Evolutionary conservation across 2,329 filamentous ascomycete species (phyloP).

Genomic region (Beauveria bassiana): DNA sequence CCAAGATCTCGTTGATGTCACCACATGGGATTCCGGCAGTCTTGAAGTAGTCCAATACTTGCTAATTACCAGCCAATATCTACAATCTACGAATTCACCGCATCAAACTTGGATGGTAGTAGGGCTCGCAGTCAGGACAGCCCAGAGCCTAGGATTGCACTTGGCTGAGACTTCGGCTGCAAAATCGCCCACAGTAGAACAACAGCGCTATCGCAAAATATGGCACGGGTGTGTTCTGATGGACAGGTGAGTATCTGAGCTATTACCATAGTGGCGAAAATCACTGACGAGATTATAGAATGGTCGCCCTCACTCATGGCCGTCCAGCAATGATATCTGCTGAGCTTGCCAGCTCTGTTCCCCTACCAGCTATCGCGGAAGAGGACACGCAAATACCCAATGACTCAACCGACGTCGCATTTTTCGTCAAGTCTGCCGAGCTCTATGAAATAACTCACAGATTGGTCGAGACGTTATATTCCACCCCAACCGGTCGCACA

Average conservation of each 20-base stretch:
- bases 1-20: slow-evolving; percentile 33
- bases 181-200: slow-evolving; percentile 16
- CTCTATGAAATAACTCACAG: slow-evolving; percentile 31
- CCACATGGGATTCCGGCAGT: slow-evolving; percentile 34
- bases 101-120: slow-evolving; percentile 44
- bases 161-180: slow-evolving; percentile 29
- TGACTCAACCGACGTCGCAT: slow-evolving; percentile 17
- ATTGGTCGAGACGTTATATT: slow-evolving; percentile 23
- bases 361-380: slow-evolving; percentile 17
- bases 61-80: slow-evolving; percentile 38
- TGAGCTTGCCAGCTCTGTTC: slow-evolving; percentile 20
- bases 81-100: slow-evolving; percentile 39
- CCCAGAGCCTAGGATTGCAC: slow-evolving; percentile 38
- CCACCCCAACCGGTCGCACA: slow-evolving; percentile 10
- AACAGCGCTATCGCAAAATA: slow-evolving; percentile 22
- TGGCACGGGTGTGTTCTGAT: slow-evolving; percentile 32
- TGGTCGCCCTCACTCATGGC: slow-evolving; percentile 29
- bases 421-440: slow-evolving; percentile 28
- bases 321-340: slow-evolving; percentile 28
- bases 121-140: slow-evolving; percentile 37
- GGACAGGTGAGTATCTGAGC: slow-evolving; percentile 25
- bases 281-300: slow-evolving; percentile 17
- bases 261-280: rapidly evolving
- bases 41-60: slow-evolving; percentile 38
- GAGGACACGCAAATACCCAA: not conserved